Base-by-base conservation (phyloP, 1,284 basidiomycete species). In the Erythrobasidium hasegawianum region DNA sequence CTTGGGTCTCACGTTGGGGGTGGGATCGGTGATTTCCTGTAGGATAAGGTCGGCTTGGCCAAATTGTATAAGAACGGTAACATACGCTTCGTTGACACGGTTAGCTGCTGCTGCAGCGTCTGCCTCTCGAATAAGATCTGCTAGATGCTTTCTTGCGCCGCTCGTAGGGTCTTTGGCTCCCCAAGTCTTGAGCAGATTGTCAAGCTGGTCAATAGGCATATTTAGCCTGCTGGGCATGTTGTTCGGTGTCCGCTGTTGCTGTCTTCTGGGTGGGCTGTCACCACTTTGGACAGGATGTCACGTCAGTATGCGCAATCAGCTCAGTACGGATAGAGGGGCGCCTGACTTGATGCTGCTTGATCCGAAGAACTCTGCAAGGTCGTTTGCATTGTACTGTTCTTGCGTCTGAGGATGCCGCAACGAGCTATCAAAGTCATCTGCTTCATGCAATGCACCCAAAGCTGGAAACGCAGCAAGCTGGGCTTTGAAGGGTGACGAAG, bases 401-500 rank as follows among this genome's bases (percentile, higher is more conserved):
- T 14, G 5, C 4, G n/a, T n/a, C 45, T 24, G 45, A 4, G 4
- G 45, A 8, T 4, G 5, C 14, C 45, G 33, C 61, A 52, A 64
- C 7, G 53, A n/a, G 14, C 47, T 43, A 24, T 64, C 61, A 43
- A 64, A 57, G 39, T 54, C 53, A 10, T 49, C 52, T 38, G 45
- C 47, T 16, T 55, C 53, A 39, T 64, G 49, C 14, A 27, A 8
- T 5, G 27, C 55, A 7, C 24, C 40, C 47, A 53, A 18, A 27
- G 61, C 24, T n/a, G 61, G 61, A 40, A 64, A 64, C 24, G 61
- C 54, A 26, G 18, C 38, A 9, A 64, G 54, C 9, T 41, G 29
- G 26, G 61, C 52, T 33, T 40, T 26, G 54, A 64, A 64, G n/a
- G 61, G 61, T n/a, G 61, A 45, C 20, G 61, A 57, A 10, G 61